Base-by-base conservation (phyloP, 2,329 filamentous ascomycete species). In the Epichloe festucae region DNA sequence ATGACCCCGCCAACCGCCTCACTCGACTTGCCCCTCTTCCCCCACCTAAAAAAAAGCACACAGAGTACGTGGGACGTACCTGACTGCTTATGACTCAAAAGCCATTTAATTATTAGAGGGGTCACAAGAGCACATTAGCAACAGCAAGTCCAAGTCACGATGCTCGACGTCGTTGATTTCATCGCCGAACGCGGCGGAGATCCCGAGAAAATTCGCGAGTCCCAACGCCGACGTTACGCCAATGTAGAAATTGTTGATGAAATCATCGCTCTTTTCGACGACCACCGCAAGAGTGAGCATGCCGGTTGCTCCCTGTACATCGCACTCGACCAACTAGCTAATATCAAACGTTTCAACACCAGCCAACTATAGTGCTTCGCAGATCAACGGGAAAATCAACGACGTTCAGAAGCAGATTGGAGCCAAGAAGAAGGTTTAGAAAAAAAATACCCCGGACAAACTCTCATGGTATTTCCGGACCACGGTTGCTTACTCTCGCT, bases 201-300 rank as follows among this genome's bases (percentile, higher is more conserved):
- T 71, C 88, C 89, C 15, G 85, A 95, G 65, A 84, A 83, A 73
- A 93, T 98, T 70, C 86, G 87, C 68, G 89, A 96, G 69, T 93
- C 86, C 57, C 93, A 98, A 71, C 81, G 85, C 60, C 83, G 82
- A 65, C 84, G 93, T 60, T 79, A 82, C 73, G 90, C 88, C 47
- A 77, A 83, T 14, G 87, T 89, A 63, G 86, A 89, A 64, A 75
- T 85, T 46, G 91, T 98, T 27, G 91, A 98, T 72, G 85, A 95
- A 71, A 82, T 97, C 54, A 93, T 96, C 65, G 77, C 77, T 21
- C 73, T 94, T 65, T 96, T 86, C 66, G 86, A 95, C 66, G 88
- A 91, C 62, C 87, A 91, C 70, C 81, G 87, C 62, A 82, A 77
- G 71, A 88, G 82, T 84, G 69, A 59, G 73, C 36, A 40, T 45